These are phyloP conservation scores for Xylariomycetidae sp. DNA, from an alignment of 2,329 filamentous ascomycete species.

Conservation along the genomic window DNA sequence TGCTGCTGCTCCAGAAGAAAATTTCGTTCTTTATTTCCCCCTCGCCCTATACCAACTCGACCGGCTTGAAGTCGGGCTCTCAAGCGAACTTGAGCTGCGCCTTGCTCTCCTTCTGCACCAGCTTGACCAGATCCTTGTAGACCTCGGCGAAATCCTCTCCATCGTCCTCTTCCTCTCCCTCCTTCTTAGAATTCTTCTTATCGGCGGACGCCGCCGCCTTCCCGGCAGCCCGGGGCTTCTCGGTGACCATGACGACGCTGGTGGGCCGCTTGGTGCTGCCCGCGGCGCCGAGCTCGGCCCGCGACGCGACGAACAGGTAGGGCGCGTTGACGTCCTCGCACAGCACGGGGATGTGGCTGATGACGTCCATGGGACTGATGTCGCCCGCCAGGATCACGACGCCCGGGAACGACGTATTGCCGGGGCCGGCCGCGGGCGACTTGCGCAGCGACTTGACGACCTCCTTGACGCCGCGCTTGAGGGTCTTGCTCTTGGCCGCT, in stretches of 20 bases:
- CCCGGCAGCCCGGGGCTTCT: conserved; percentile 38
- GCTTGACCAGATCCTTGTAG: conserved; percentile 62
- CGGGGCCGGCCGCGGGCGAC: conserved; percentile 66
- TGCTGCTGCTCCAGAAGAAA: too few species aligned
- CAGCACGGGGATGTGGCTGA: conserved; percentile 93
- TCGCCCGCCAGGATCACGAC: conserved; percentile 93
- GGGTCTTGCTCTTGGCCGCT: conserved; percentile 93
- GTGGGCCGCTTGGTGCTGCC: conserved; percentile 95
- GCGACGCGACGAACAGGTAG: conserved; percentile 90
- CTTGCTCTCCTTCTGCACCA: conserved; percentile 59
- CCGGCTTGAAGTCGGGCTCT: conserved; percentile 20
- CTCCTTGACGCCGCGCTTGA: conserved; percentile 98
- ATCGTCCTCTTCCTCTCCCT: conserved; percentile 43
- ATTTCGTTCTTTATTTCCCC: too few species aligned
- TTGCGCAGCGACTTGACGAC: conserved; percentile 98
- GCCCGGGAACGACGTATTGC: conserved; percentile 59
- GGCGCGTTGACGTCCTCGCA: conserved; percentile 98
- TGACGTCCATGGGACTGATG: conserved; percentile 98
- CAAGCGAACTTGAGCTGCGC: conserved; percentile 51
- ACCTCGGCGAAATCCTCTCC: conserved; percentile 58
- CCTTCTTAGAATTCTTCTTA: conserved; percentile 39
- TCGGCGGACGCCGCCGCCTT: too few species aligned
- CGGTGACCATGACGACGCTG: conserved; percentile 85
- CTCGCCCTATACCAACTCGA: background rate
- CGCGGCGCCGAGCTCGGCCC: conserved; percentile 89